These are phyloP conservation scores for Cruciata laevipes DNA, from an alignment of 257 asterid genomes.

Conservation along the genomic window DNA sequence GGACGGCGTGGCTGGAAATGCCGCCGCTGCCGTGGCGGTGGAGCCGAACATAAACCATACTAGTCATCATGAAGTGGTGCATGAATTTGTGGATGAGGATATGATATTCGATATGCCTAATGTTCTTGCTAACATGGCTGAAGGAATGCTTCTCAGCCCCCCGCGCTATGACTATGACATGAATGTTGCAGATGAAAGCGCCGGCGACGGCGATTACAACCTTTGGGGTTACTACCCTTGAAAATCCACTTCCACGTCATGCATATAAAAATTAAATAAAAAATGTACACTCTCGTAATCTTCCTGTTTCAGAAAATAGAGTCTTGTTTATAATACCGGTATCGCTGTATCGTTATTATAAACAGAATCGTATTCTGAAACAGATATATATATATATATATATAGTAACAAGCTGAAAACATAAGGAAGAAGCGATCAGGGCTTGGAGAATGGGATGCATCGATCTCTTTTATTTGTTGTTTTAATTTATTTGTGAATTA, in stretches of 20 bases:
- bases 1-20: constrained; percentile 27
- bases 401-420: not conserved
- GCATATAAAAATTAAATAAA: not conserved
- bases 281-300: too few species aligned
- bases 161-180: constrained; percentile 30
- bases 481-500: constrained; percentile 7
- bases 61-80: not conserved
- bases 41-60: not conserved
- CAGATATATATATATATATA: too few species aligned
- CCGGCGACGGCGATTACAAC: constrained; percentile 25
- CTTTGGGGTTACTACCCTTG: constrained; percentile 46
- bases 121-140: constrained; percentile 56
- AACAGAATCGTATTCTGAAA: not conserved
- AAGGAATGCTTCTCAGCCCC: constrained; percentile 73
- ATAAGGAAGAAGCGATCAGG: not conserved
- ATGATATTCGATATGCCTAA: constrained; percentile 69
- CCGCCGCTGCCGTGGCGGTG: not conserved
- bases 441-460: not conserved
- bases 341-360: too few species aligned
- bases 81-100: constrained; percentile 62
- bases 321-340: not conserved
- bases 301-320: not conserved
- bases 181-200: constrained; percentile 28
- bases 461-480: not conserved
- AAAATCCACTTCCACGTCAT: not conserved